phyloP scores from a whole-genome alignment of 2,329 filamentous ascomycete species.

The Thyridium curvatum region DNA sequence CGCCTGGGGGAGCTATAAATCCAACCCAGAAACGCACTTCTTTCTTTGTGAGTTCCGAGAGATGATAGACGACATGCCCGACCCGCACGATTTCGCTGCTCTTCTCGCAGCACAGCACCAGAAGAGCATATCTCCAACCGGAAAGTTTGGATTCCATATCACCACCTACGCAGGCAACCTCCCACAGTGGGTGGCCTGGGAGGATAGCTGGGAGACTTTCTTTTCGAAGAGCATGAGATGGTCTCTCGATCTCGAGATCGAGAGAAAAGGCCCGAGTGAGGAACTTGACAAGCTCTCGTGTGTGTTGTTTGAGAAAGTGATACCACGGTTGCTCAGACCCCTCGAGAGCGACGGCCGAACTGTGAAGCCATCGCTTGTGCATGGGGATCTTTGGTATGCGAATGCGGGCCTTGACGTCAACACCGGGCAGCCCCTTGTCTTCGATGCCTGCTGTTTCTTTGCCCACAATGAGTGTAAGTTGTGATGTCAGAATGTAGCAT shows the following conservation, averaged over 20 bases:
- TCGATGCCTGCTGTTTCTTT: slow-evolving; percentile 32
- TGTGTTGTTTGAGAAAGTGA: slow-evolving; percentile 23
- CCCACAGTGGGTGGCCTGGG: slow-evolving; percentile 22
- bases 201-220: slow-evolving; percentile 29
- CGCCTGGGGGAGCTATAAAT: too few relatives aligned
- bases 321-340: slow-evolving; percentile 36
- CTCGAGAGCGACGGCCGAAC: slow-evolving; percentile 30
- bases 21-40: slow-evolving; percentile 21
- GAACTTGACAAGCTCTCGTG: too few relatives aligned
- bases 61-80: slow-evolving; percentile 2
- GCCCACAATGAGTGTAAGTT: slow-evolving; percentile 34
- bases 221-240: slow-evolving; percentile 23
- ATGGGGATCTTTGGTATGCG: slow-evolving; percentile 35
- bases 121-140: slow-evolving; percentile 10
- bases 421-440: slow-evolving; percentile 24
- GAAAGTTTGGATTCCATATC: slow-evolving; percentile 28
- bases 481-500: not conserved
- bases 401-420: slow-evolving; percentile 25
- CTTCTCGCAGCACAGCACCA: slow-evolving; percentile 12
- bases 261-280: too few relatives aligned
- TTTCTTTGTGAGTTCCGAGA: slow-evolving; percentile 10
- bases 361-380: slow-evolving; percentile 35
- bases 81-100: slow-evolving; percentile 7
- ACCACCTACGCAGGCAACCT: slow-evolving; percentile 24
- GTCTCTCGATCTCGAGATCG: slow-evolving; percentile 14